These are phyloP conservation scores for Cyclostephanos invisitatus DNA, from an alignment of 108 stramenopile genomes.

Conservation along the genomic window DNA sequence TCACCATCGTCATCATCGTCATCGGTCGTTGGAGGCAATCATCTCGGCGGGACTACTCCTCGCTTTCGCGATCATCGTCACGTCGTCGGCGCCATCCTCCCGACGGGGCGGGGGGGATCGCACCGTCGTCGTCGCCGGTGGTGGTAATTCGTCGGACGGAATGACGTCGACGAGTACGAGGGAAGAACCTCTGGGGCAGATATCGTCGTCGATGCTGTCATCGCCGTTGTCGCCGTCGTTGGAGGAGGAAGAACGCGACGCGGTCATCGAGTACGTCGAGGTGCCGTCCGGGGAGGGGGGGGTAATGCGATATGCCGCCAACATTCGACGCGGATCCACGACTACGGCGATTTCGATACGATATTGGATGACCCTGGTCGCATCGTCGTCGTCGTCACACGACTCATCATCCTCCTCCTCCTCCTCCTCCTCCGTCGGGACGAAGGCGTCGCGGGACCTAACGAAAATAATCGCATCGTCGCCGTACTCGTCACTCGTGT, in stretches of 20 bases:
- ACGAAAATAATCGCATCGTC: conserved; percentile 37
- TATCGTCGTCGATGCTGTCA: no score
- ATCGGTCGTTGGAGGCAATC: no score
- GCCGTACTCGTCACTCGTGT: conserved; percentile 34
- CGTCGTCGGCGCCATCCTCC: not conserved
- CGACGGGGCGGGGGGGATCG: no score
- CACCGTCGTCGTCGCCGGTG: no score
- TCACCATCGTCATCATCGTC: no score
- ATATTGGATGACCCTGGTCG: conserved; percentile 41
- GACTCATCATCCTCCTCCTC: not conserved
- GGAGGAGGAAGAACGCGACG: not conserved
- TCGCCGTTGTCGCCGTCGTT: no score
- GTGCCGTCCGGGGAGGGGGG: conserved; percentile 29
- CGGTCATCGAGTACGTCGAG: conserved; percentile 19
- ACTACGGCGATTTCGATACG: conserved; percentile 25
- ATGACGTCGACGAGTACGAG: not conserved
- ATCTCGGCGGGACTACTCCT: not conserved
- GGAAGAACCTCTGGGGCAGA: not conserved
- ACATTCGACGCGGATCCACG: not conserved
- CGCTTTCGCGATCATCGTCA: not conserved
- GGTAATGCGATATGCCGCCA: conserved; percentile 26
- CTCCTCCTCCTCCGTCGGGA: conserved; percentile 14
- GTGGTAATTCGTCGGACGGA: no score
- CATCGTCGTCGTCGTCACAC: not conserved
- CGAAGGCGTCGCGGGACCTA: conserved; percentile 26